A percentile compares a stretch with the other conserved stretches of the same genome.
Conservation (phyloP, 2,329 filamentous ascomycete genomes). For the Botryotinia globosa region DNA sequence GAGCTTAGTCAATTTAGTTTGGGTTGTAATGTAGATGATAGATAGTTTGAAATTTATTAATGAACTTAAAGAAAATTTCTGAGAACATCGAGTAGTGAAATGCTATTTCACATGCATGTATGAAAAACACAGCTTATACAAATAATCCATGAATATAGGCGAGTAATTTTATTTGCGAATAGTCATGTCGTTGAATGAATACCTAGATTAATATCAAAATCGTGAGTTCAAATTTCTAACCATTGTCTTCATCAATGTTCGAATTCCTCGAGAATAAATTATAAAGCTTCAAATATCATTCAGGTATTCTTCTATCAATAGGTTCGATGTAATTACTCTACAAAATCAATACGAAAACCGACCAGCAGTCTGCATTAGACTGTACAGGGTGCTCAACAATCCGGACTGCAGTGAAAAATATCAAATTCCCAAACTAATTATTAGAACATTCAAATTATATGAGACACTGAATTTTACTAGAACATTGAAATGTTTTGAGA, state of each 20-base stretch:
- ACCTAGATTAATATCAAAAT: neutral
- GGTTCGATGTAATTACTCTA: neutral
- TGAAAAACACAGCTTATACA: neutral
- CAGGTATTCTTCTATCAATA: neutral
- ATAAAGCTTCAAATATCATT: neutral
- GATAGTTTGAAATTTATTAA: neutral
- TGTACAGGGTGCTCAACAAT: too few relatives aligned
- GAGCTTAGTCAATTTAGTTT: neutral
- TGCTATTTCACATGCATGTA: neutral
- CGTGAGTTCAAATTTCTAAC: neutral
- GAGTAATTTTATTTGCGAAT: neutral
- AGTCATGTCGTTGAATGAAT: rapidly evolving
- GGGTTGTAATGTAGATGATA: neutral
- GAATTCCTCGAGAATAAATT: neutral
- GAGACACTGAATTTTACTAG: too few relatives aligned
- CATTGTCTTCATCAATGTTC: neutral
- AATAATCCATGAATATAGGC: neutral
- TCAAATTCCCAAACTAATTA: too few relatives aligned
- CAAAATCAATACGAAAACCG: neutral
- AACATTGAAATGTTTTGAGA: too few relatives aligned
- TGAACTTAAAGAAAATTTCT: neutral
- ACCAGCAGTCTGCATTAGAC: neutral
- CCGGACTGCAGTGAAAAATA: too few relatives aligned
- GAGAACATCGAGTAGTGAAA: neutral
- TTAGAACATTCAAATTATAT: too few relatives aligned